phyloP scores from a whole-genome alignment of 228 moss, liverwort and hornwort genomes.

The Sphagnum fallax region DNA sequence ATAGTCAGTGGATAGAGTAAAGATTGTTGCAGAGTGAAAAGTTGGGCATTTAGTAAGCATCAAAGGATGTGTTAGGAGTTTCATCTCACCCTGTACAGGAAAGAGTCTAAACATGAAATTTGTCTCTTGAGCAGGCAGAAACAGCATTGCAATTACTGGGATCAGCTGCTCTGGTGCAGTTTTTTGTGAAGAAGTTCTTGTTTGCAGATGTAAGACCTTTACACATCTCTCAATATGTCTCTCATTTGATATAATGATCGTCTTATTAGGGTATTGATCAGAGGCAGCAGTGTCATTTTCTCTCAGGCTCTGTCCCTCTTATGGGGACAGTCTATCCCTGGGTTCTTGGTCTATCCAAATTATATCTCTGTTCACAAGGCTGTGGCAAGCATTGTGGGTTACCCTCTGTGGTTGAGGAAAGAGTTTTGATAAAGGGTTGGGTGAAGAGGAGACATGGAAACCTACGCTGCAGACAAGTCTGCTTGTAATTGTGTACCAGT shows the following conservation, averaged over 20 bases:
- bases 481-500: too few species aligned
- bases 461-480: too few species aligned
- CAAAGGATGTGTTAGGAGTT: too few species aligned
- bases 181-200: conserved; percentile 72
- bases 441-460: too few species aligned
- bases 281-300: neutral
- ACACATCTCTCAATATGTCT: neutral
- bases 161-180: conserved; percentile 64
- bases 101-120: neutral
- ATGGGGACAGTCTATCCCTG: neutral
- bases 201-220: conserved; percentile 52
- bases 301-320: neutral
- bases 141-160: conserved; percentile 75
- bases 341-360: neutral
- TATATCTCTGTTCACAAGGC: neutral
- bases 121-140: conserved; percentile 43
- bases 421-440: neutral
- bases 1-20: too few species aligned
- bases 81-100: neutral
- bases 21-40: too few species aligned
- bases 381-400: neutral
- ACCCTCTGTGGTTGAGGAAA: neutral
- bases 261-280: neutral
- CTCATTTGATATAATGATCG: neutral
- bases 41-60: too few species aligned